Evolutionary conservation across 2,329 filamentous ascomycete genomes (phyloP).

Genomic region (Camptophora hylomeconis): DNA sequence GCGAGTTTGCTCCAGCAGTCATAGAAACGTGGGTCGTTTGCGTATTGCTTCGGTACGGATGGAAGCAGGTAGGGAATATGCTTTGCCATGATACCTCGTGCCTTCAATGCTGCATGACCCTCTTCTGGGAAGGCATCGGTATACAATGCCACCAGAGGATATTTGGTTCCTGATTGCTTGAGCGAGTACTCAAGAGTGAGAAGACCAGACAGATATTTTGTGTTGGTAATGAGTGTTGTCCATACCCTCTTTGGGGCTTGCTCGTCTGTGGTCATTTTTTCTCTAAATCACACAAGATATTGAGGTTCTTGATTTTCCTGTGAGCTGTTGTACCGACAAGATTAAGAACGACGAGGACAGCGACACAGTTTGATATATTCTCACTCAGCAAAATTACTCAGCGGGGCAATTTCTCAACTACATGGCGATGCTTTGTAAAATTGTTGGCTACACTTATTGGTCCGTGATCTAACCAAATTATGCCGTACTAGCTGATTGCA

Average conservation of each 20-base stretch:
- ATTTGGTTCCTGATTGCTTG: constrained; percentile 49
- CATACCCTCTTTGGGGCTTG: constrained; percentile 50
- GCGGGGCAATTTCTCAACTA: background rate
- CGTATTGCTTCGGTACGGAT: constrained; percentile 51
- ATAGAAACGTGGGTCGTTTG: constrained; percentile 69
- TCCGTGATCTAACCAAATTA: no score
- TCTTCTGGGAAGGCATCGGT: constrained; percentile 60
- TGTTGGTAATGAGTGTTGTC: constrained; percentile 79
- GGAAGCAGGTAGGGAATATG: constrained; percentile 63
- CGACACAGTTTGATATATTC: no score
- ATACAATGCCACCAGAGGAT: constrained; percentile 72
- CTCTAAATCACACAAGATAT: no score
- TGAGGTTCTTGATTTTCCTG: no score
- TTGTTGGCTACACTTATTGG: no score
- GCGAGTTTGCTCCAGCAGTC: constrained; percentile 84
- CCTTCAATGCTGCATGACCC: constrained; percentile 56
- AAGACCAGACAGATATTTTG: constrained; percentile 66
- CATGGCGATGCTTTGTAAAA: no score
- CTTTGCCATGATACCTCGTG: constrained; percentile 56
- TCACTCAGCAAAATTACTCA: constrained; percentile 5
- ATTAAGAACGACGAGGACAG: no score
- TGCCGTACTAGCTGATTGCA: no score
- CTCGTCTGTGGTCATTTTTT: no score
- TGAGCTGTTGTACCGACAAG: no score
- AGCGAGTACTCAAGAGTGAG: constrained; percentile 71